Evolutionary conservation across 257 asterid genomes (phyloP).

Genomic region (Nicotiana knightiana): DNA sequence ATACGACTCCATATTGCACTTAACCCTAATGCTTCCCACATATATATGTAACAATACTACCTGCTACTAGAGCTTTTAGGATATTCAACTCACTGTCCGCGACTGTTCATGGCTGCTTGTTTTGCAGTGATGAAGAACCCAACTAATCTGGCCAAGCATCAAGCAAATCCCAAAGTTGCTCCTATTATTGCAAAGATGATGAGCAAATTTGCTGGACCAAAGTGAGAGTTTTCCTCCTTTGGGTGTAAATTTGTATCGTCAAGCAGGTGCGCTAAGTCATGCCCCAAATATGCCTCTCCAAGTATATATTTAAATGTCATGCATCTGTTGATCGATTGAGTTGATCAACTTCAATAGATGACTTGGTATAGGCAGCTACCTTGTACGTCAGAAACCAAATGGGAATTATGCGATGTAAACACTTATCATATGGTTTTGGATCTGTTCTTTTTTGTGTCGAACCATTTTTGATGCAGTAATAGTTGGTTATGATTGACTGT

Average conservation of each 20-base stretch:
- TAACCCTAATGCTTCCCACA: background rate
- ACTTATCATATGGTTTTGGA: background rate
- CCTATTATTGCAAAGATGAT: conserved; percentile 81
- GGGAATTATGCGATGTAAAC: too few relatives aligned
- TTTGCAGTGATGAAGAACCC: conserved; percentile 92
- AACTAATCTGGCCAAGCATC: conserved; percentile 87
- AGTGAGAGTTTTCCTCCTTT: conserved; percentile 13
- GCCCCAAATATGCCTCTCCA: background rate
- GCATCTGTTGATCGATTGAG: background rate
- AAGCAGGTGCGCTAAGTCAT: background rate
- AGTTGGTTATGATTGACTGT: background rate
- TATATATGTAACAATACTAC: background rate
- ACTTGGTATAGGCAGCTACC: background rate
- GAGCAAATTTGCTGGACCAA: conserved; percentile 62
- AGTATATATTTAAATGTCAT: background rate
- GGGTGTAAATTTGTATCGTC: background rate
- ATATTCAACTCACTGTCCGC: background rate
- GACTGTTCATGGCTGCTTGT: background rate
- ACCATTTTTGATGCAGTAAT: background rate
- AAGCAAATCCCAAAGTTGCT: conserved; percentile 86
- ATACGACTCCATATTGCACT: background rate
- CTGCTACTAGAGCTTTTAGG: too few relatives aligned
- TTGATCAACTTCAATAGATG: background rate
- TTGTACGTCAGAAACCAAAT: background rate
- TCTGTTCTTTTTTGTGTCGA: background rate